These are phyloP conservation scores for Mediolabrus comicus DNA, from an alignment of 108 stramenopile genomes.

Conservation along the genomic window DNA sequence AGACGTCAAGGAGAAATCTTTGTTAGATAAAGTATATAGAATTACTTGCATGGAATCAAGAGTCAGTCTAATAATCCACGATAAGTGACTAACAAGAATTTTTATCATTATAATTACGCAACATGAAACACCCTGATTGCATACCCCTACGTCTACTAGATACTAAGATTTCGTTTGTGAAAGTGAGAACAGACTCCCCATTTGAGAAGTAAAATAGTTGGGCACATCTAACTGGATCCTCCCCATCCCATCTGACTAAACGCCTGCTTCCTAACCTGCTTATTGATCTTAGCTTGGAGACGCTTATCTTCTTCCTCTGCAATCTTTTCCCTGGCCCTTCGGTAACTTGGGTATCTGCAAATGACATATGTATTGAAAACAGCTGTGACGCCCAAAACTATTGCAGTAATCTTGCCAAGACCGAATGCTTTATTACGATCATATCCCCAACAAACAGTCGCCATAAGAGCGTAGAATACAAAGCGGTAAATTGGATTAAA, in stretches of 20 bases:
- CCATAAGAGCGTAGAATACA: slow-evolving; percentile 78
- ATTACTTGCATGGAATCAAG: too few species aligned
- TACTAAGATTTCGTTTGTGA: too few species aligned
- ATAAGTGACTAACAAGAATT: too few species aligned
- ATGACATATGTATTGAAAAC: slow-evolving; percentile 84
- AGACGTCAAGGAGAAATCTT: slow-evolving; percentile 9
- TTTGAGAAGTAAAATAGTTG: not conserved
- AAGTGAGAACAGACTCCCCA: too few species aligned
- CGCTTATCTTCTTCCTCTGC: slow-evolving; percentile 88
- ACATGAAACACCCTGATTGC: too few species aligned
- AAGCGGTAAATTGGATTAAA: slow-evolving; percentile 81
- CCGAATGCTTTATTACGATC: not conserved
- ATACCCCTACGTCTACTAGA: too few species aligned
- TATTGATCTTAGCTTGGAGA: slow-evolving; percentile 80
- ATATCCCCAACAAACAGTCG: slow-evolving; percentile 63
- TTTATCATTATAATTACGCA: too few species aligned
- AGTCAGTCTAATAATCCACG: too few species aligned
- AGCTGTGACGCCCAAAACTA: slow-evolving; percentile 52
- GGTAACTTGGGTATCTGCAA: slow-evolving; percentile 78
- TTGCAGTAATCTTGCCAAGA: slow-evolving; percentile 63
- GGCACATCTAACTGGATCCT: not conserved
- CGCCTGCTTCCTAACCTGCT: slow-evolving; percentile 80
- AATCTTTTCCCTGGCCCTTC: slow-evolving; percentile 79
- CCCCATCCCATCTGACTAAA: slow-evolving; percentile 50
- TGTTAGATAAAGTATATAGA: too few species aligned